Base-by-base conservation (phyloP, 441 rosid genomes). In the Gossypium davidsonii region DNA sequence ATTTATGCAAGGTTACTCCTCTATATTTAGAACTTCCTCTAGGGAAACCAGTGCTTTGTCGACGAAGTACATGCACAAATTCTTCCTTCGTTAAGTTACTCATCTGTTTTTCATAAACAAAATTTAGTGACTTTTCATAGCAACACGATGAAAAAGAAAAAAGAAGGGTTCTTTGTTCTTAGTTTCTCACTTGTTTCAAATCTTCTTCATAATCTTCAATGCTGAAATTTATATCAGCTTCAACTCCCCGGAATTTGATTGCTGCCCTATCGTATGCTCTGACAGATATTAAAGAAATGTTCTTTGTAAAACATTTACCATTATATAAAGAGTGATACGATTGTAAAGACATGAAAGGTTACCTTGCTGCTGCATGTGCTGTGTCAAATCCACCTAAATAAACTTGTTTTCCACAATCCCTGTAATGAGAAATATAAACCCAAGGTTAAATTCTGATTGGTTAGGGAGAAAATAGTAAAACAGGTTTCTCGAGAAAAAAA, bases 371-470 rank as follows among this genome's bases (percentile, higher is more conserved):
- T 80, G 96, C 95, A 85, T 89, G 97, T 84, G 99, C 98, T 65
- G 99, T 90, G 95, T 95, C 99, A 78, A 95, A 95, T 86, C 99
- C 99, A 89, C 99, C 99, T 95, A 79, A 85, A 81, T 95, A 95
- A 11, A 44, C 59, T 20, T 55, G 59, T 20, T 55, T 55, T 25
- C 59, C 59, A 2, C 59, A 55, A 55, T 95, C 99, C 98, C 99
- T 92, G 89, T 86, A 58, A 64, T 39, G 42, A 75, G 70, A 78
- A 52, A 51, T 18, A 34, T 14, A 18, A 37, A 51, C 56, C 56
- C 52, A 1, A 18, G 46, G 49, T 17, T 71, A 73, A 58, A 53
- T 76, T 74, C 53, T 46, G 71, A 78, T 76, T 70, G 65, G 73
- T 62, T 37, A 42, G 17, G 14, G 49, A 44, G 15, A 58, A 65